Conservation (phyloP, 257 asterid genomes). For the Craterostigma plantagineum region DNA sequence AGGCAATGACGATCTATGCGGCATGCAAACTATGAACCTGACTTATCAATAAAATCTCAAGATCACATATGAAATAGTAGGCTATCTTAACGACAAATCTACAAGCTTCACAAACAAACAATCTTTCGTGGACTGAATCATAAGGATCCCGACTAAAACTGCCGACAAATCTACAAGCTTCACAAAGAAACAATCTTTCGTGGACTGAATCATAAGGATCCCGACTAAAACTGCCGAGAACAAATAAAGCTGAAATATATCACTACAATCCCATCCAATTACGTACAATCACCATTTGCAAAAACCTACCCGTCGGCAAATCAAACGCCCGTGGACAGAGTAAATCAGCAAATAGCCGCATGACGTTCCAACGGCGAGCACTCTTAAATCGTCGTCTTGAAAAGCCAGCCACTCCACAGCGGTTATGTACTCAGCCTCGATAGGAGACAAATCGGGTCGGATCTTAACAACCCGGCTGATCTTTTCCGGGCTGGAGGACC, state of each 20-base stretch:
- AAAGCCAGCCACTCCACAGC: conserved; percentile 79
- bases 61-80: too few species aligned
- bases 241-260: not conserved
- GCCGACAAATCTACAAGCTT: too few species aligned
- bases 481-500: conserved; percentile 30
- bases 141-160: too few species aligned
- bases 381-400: conserved; percentile 37
- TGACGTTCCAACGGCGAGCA: conserved; percentile 76
- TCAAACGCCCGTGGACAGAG: conserved; percentile 52
- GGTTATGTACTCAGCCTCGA: conserved; percentile 60
- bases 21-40: too few species aligned
- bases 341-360: conserved; percentile 61
- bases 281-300: not conserved
- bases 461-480: conserved; percentile 32
- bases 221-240: too few species aligned
- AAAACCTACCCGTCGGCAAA: conserved; percentile 61
- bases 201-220: too few species aligned
- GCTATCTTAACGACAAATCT: too few species aligned
- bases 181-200: too few species aligned
- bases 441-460: conserved; percentile 67
- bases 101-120: too few species aligned
- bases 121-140: too few species aligned
- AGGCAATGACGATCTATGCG: too few species aligned
- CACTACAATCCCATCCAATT: not conserved
- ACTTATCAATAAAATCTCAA: too few species aligned